Evolutionary conservation across 2,329 filamentous ascomycete species (phyloP).

Genomic region (Phyllosticta paracitricarpa): DNA sequence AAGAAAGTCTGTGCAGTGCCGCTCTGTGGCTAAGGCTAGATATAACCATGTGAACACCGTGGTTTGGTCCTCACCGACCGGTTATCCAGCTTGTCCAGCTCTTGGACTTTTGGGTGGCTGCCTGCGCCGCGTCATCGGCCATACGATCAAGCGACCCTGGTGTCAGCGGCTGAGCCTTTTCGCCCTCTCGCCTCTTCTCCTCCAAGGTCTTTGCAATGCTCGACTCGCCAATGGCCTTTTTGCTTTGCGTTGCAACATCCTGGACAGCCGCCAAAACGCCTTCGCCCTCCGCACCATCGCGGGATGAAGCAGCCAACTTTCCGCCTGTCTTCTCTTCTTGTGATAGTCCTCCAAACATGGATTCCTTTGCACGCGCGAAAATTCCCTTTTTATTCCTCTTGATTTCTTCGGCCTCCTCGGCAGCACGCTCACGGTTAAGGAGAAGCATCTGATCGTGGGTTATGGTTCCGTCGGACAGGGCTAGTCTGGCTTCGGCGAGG

Average conservation of each 20-base stretch:
- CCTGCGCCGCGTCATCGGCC: slow-evolving; percentile 30
- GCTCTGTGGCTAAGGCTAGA: not conserved
- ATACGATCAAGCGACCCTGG: slow-evolving; percentile 38
- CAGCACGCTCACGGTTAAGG: slow-evolving; percentile 51
- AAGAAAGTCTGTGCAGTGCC: not conserved
- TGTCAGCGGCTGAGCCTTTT: slow-evolving; percentile 28
- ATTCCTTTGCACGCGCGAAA: slow-evolving; percentile 23
- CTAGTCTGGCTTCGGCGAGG: slow-evolving; percentile 34
- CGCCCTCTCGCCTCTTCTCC: slow-evolving; percentile 19
- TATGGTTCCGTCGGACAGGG: slow-evolving; percentile 34
- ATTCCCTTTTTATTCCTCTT: slow-evolving; percentile 26
- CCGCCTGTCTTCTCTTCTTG: slow-evolving; percentile 29
- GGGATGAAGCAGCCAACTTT: slow-evolving; percentile 19
- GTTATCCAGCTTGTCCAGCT: slow-evolving; percentile 38
- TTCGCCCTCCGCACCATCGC: not conserved
- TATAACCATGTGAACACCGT: slow-evolving; percentile 12
- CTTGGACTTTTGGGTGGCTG: slow-evolving; percentile 27
- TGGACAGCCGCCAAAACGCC: slow-evolving; percentile 1
- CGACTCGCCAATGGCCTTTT: slow-evolving; percentile 11
- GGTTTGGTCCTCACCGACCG: slow-evolving; percentile 23
- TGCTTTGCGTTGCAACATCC: not conserved
- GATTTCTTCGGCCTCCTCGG: slow-evolving; percentile 43
- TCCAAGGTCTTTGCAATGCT: slow-evolving; percentile 24
- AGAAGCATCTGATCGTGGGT: slow-evolving; percentile 43
- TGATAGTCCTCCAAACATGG: slow-evolving; percentile 23